phyloP scores from a whole-genome alignment of 768 basidiomycete genomes.

The Lactarius indigo region DNA sequence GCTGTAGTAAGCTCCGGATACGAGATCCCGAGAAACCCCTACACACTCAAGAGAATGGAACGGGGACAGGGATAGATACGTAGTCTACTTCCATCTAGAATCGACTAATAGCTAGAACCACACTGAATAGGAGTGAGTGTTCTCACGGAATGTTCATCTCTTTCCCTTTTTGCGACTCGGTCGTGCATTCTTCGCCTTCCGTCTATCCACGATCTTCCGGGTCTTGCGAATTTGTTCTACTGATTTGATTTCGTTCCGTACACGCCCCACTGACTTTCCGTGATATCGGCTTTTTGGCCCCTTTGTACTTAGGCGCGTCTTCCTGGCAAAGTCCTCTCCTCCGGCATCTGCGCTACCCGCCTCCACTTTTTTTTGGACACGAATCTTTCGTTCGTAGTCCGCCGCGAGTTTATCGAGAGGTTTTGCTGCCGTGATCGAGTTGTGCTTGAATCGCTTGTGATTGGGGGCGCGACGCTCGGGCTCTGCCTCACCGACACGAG shows the following conservation, averaged over 20 bases:
- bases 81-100: not conserved
- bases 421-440: constrained; percentile 58
- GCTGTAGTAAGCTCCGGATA: constrained; percentile 13
- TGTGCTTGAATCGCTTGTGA: constrained; percentile 67
- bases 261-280: constrained; percentile 57
- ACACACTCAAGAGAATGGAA: not conserved
- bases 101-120: not conserved
- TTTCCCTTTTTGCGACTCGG: constrained; percentile 48
- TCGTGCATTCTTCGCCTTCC: constrained; percentile 78
- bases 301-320: constrained; percentile 29
- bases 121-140: not conserved
- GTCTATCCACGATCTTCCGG: constrained; percentile 60
- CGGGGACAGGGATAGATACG: too few species aligned
- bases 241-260: constrained; percentile 82
- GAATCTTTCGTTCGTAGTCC: constrained; percentile 70
- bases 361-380: constrained; percentile 56
- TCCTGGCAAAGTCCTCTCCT: constrained; percentile 31
- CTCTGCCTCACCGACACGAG: constrained; percentile 82
- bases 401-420: constrained; percentile 70
- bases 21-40: not conserved
- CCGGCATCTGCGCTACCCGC: constrained; percentile 23
- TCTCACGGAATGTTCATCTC: constrained; percentile 20
- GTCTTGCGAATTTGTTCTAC: constrained; percentile 83
- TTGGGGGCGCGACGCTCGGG: constrained; percentile 34
- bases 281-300: constrained; percentile 43